A percentile compares a stretch with the other conserved stretches of the same genome.
These are phyloP conservation scores for Alternaria sp. DNA, from an alignment of 2,329 filamentous ascomycete species.

Conservation along the genomic window DNA sequence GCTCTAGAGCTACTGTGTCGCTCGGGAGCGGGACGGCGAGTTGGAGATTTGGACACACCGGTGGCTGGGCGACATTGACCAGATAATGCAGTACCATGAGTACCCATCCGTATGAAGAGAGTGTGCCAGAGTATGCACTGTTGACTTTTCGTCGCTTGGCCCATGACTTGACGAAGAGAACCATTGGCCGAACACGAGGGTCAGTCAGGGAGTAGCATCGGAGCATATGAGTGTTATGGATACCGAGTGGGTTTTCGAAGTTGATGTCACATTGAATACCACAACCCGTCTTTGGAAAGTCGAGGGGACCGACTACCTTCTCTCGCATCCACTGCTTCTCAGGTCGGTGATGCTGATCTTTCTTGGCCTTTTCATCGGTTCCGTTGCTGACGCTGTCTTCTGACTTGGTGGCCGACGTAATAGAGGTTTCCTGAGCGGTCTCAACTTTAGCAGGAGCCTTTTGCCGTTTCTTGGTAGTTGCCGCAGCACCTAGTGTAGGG, in stretches of 20 bases:
- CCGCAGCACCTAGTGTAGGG: slow-evolving; percentile 4
- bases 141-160: slow-evolving; percentile 86
- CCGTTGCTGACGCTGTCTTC: slow-evolving; percentile 10
- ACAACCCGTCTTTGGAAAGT: slow-evolving; percentile 76
- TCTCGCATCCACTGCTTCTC: slow-evolving; percentile 54
- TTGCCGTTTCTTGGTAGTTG: slow-evolving; percentile 3
- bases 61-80: slow-evolving; percentile 79
- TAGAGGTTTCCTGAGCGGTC: slow-evolving; percentile 10
- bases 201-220: slow-evolving; percentile 85
- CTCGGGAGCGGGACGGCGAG: slow-evolving; percentile 49
- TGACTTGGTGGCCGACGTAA: slow-evolving; percentile 20
- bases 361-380: slow-evolving; percentile 1
- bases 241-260: slow-evolving; percentile 81
- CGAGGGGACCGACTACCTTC: slow-evolving; percentile 61
- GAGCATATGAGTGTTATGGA: slow-evolving; percentile 83
- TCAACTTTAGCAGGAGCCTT: slow-evolving; percentile 5
- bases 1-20: slow-evolving; percentile 31
- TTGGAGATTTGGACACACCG: slow-evolving; percentile 85
- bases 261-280: slow-evolving; percentile 95
- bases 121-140: slow-evolving; percentile 81
- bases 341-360: slow-evolving; percentile 26
- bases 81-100: slow-evolving; percentile 92
- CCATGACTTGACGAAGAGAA: slow-evolving; percentile 91
- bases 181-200: slow-evolving; percentile 74
- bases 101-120: slow-evolving; percentile 90